Conservation (phyloP, 2,329 filamentous ascomycete species). For the Dothiorella sarmentorum region DNA sequence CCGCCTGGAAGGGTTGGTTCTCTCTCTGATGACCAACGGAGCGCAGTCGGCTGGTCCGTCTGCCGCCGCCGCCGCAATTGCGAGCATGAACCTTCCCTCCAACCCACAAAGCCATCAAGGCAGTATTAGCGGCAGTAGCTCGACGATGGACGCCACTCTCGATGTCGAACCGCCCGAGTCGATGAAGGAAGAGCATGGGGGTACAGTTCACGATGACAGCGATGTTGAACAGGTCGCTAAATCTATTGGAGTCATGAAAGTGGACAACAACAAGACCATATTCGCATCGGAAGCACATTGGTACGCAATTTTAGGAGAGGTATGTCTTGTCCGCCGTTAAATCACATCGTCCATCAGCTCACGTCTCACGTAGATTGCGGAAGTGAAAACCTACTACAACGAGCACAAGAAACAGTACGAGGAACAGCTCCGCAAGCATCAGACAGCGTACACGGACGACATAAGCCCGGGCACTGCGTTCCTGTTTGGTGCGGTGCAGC, state of each 20-base stretch:
- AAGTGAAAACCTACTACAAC: slow-evolving; percentile 88
- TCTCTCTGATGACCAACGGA: slow-evolving; percentile 91
- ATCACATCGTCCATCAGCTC: slow-evolving; percentile 7
- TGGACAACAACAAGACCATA: slow-evolving; percentile 47
- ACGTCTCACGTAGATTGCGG: slow-evolving; percentile 60
- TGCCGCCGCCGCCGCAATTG: slow-evolving; percentile 58
- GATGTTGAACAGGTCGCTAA: slow-evolving; percentile 56
- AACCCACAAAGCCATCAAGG: slow-evolving; percentile 27
- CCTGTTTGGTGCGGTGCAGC: slow-evolving; percentile 68
- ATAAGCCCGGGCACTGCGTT: slow-evolving; percentile 67
- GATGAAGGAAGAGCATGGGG: slow-evolving; percentile 50
- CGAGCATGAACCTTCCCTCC: slow-evolving; percentile 28
- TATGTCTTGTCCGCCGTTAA: slow-evolving; percentile 30
- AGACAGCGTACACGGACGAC: slow-evolving; percentile 59
- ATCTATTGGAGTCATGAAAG: slow-evolving; percentile 52
- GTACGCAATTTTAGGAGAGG: slow-evolving; percentile 50
- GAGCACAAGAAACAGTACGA: slow-evolving; percentile 87
- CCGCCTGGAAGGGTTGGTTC: slow-evolving; percentile 83
- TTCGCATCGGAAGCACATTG: slow-evolving; percentile 52
- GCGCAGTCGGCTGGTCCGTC: slow-evolving; percentile 57
- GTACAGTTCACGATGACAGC: slow-evolving; percentile 50
- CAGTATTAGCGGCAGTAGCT: slow-evolving; percentile 41
- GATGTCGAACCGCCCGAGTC: slow-evolving; percentile 59
- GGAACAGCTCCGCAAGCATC: slow-evolving; percentile 72
- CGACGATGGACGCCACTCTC: slow-evolving; percentile 36